These are phyloP conservation scores for Gracilaria vermiculophylla DNA, from an alignment of 23 red algal genomes.

Conservation along the genomic window DNA sequence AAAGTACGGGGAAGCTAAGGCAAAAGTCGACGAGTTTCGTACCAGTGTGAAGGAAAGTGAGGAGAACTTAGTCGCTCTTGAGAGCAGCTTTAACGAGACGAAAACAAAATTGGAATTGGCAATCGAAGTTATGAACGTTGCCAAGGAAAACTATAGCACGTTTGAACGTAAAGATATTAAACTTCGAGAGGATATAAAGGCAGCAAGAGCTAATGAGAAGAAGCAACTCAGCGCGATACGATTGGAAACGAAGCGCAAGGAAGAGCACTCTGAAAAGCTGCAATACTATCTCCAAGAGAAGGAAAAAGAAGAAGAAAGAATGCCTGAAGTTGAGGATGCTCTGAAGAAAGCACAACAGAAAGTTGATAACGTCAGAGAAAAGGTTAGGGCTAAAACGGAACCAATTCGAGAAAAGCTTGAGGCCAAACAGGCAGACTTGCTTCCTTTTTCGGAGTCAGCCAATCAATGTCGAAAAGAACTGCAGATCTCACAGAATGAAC, in stretches of 20 bases:
- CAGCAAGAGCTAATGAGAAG: conserved; percentile 71
- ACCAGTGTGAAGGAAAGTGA: conserved; percentile 56
- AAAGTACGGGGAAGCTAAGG: conserved; percentile 15
- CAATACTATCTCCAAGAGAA: conserved; percentile 29
- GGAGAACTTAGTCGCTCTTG: conserved; percentile 15
- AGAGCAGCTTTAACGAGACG: conserved; percentile 47
- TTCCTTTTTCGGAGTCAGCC: conserved; percentile 61
- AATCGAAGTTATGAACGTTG: conserved; percentile 42
- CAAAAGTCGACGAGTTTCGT: conserved; percentile 41
- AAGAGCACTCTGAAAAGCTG: conserved; percentile 21
- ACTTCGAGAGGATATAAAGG: conserved; percentile 81
- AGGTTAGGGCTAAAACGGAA: conserved; percentile 44
- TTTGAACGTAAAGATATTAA: conserved; percentile 86
- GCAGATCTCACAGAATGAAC: conserved; percentile 29
- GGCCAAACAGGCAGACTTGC: conserved; percentile 51
- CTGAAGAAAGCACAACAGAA: conserved; percentile 24
- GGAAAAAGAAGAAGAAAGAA: conserved; percentile 2
- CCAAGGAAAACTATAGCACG: conserved; percentile 63
- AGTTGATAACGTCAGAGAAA: conserved; percentile 52
- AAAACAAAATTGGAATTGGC: conserved; percentile 42
- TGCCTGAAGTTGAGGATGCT: conserved; percentile 12
- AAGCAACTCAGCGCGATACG: conserved; percentile 21
- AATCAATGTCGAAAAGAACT: conserved; percentile 41
- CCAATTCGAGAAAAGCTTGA: conserved; percentile 61
- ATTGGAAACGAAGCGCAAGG: conserved; percentile 31